Conservation (phyloP, 169 alveolate genomes). For the Plasmodium inui region DNA sequence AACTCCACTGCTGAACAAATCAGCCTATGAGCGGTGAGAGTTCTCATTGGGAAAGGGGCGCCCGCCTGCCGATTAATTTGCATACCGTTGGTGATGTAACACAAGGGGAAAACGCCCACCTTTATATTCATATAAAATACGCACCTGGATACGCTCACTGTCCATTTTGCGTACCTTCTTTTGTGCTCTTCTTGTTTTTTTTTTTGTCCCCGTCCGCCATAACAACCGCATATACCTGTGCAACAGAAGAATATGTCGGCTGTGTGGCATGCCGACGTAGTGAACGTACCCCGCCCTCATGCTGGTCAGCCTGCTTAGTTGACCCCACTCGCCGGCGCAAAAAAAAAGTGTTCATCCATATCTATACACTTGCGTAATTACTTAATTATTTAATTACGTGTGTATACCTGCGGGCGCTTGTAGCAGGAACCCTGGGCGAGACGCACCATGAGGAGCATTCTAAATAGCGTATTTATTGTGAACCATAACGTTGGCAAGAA, state of each 20-base stretch:
- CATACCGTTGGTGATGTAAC: not conserved
- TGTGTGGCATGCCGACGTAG: not conserved
- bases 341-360: not conserved
- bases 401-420: not conserved
- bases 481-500: slow-evolving; percentile 24
- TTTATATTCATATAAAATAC: not conserved
- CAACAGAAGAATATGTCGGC: not conserved
- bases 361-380: not conserved
- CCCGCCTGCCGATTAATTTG: not conserved
- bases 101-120: not conserved
- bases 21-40: not conserved
- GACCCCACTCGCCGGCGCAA: not conserved
- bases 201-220: not conserved
- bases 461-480: slow-evolving; percentile 23
- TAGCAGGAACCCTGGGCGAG: not conserved
- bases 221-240: not conserved
- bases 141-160: not conserved
- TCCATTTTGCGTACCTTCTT: not conserved
- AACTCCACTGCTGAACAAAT: not conserved
- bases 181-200: not conserved
- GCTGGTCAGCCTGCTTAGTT: not conserved
- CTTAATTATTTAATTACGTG: not conserved
- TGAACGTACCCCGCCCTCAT: not conserved
- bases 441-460: slow-evolving; percentile 42
- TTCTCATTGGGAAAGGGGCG: not conserved